Percentiles rank a stretch among this genome's conserved stretches.
phyloP scores from a whole-genome alignment of 2,329 filamentous ascomycete species.

The Arthrobotrys sinensis region DNA sequence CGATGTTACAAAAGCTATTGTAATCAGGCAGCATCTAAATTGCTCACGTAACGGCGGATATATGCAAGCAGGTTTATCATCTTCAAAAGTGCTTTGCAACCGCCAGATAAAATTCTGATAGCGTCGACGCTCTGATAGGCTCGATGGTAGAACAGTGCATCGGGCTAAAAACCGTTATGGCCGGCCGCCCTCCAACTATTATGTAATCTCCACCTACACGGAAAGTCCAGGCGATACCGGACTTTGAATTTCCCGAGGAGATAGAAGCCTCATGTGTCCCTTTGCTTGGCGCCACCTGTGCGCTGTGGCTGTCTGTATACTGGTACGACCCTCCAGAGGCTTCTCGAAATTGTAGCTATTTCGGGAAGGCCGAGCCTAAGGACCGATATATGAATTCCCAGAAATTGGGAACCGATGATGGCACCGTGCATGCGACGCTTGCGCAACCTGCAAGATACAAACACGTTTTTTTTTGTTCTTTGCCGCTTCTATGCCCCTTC shows the following conservation, averaged over 20 bases:
- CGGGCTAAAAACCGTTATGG: slow-evolving; percentile 36
- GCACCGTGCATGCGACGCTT: slow-evolving; percentile 58
- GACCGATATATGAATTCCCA: slow-evolving; percentile 42
- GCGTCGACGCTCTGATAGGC: slow-evolving; percentile 37
- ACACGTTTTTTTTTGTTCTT: slow-evolving; percentile 57
- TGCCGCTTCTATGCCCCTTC: slow-evolving; percentile 45
- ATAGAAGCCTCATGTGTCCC: slow-evolving; percentile 1
- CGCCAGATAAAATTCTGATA: slow-evolving; percentile 33
- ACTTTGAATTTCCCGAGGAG: slow-evolving; percentile 30
- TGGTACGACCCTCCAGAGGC: slow-evolving; percentile 15
- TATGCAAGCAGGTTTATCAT: slow-evolving; percentile 58
- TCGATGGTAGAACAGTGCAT: slow-evolving; percentile 27
- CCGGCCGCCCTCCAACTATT: slow-evolving; percentile 43
- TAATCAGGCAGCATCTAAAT: slow-evolving; percentile 45
- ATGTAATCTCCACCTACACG: slow-evolving; percentile 24
- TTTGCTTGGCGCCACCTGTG: slow-evolving; percentile 17
- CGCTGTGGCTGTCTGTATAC: slow-evolving; percentile 24
- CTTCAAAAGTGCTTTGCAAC: slow-evolving; percentile 38
- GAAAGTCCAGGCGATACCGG: slow-evolving; percentile 47
- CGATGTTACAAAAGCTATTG: slow-evolving; percentile 25
- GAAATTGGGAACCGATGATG: slow-evolving; percentile 58
- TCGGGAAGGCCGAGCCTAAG: slow-evolving; percentile 60
- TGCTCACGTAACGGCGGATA: slow-evolving; percentile 16
- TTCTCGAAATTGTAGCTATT: slow-evolving; percentile 58
- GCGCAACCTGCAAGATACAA: slow-evolving; percentile 57